phyloP scores from a whole-genome alignment of 2,329 filamentous ascomycete genomes.

The Sporothrix variecibatus region DNA sequence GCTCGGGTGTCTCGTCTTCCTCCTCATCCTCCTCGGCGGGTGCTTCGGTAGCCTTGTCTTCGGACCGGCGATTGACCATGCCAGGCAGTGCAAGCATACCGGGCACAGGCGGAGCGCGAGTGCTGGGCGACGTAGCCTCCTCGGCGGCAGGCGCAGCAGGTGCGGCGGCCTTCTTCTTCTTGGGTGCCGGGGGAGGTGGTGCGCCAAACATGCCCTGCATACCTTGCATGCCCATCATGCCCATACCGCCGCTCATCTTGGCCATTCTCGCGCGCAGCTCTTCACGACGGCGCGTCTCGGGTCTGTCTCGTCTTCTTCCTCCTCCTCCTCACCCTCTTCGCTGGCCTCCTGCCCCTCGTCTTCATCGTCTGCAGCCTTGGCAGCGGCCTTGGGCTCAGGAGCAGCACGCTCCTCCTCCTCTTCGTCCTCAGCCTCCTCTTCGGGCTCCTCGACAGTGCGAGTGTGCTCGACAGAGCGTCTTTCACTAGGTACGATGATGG shows the following conservation, averaged over 20 bases:
- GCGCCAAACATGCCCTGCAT: slow-evolving; percentile 92
- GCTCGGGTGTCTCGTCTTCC: slow-evolving; percentile 35
- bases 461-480: slow-evolving; percentile 18
- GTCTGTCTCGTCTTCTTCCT: slow-evolving; percentile 82
- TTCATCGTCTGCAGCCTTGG: slow-evolving; percentile 27
- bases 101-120: slow-evolving; percentile 56
- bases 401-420: slow-evolving; percentile 38
- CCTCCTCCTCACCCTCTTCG: slow-evolving; percentile 48
- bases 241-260: slow-evolving; percentile 97
- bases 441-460: slow-evolving; percentile 17
- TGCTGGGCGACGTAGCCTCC: slow-evolving; percentile 47
- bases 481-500: slow-evolving; percentile 25
- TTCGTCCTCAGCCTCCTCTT: slow-evolving; percentile 32
- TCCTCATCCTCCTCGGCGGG: slow-evolving; percentile 39
- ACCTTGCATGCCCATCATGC: slow-evolving; percentile 78
- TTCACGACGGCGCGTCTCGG: slow-evolving; percentile 80
- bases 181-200: slow-evolving; percentile 49
- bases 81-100: slow-evolving; percentile 70
- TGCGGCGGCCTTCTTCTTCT: slow-evolving; percentile 58
- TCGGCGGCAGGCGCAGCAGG: slow-evolving; percentile 43
- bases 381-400: background rate
- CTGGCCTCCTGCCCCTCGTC: slow-evolving; percentile 55
- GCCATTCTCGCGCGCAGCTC: slow-evolving; percentile 95
- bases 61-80: slow-evolving; percentile 61
- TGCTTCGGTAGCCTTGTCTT: slow-evolving; percentile 39